Percentiles rank a stretch among this genome's conserved stretches.
Evolutionary conservation across 2,329 filamentous ascomycete genomes (phyloP).

Genomic region (Cryoendolithus antarcticus): DNA sequence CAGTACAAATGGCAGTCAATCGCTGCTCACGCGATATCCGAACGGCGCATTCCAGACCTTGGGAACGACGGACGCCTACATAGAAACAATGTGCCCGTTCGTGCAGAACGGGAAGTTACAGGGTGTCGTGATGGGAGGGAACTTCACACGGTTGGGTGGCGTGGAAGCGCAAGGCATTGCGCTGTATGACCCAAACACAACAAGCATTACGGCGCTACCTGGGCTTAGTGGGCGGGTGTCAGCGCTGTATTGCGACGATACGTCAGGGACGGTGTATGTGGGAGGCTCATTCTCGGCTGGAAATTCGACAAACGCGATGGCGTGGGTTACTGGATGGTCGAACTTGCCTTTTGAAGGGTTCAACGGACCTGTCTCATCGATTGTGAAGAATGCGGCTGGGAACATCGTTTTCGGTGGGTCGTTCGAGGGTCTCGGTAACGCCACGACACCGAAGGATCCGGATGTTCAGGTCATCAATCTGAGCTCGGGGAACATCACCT

Average conservation of each 20-base stretch:
- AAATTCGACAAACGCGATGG: constrained; percentile 81
- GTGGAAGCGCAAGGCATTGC: constrained; percentile 67
- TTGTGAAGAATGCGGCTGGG: constrained; percentile 64
- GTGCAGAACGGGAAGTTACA: constrained; percentile 49
- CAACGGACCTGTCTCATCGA: constrained; percentile 82
- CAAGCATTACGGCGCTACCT: constrained; percentile 56
- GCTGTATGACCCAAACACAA: constrained; percentile 62
- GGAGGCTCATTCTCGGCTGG: constrained; percentile 71
- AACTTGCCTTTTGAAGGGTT: constrained; percentile 86
- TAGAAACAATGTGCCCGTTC: constrained; percentile 79
- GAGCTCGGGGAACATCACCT: constrained; percentile 59
- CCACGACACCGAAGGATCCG: constrained; percentile 51
- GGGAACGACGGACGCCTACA: constrained; percentile 61
- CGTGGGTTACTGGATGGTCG: constrained; percentile 65
- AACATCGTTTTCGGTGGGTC: constrained; percentile 85
- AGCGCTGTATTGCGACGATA: constrained; percentile 68
- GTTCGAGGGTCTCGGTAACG: constrained; percentile 80
- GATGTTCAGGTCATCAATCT: constrained; percentile 77
- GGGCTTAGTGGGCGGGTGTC: constrained; percentile 75
- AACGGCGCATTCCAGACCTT: constrained; percentile 71
- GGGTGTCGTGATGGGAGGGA: constrained; percentile 79
- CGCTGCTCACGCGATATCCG: constrained; percentile 68
- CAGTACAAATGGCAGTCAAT: constrained; percentile 65
- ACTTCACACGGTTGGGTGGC: constrained; percentile 82
- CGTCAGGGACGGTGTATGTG: constrained; percentile 70